phyloP scores from a whole-genome alignment of 768 basidiomycete genomes.

The Dendrothele bispora region DNA sequence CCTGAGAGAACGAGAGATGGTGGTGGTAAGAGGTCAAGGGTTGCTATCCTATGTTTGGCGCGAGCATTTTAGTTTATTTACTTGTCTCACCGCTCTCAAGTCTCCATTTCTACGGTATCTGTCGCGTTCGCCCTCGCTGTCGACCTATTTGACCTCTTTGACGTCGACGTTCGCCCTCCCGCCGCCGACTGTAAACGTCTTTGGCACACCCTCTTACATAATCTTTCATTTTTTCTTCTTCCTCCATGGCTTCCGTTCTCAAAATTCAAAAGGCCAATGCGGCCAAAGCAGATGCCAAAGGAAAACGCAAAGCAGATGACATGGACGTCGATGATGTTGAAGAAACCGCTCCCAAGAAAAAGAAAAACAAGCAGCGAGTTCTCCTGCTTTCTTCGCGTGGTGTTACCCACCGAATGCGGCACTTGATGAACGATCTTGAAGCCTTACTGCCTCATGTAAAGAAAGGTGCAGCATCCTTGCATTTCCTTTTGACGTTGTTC shows the following conservation, averaged over 20 bases:
- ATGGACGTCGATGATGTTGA: conserved; percentile 54
- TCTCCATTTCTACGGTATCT: neutral
- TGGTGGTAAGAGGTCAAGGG: neutral
- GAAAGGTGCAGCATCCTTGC: conserved; percentile 65
- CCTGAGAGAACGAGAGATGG: neutral
- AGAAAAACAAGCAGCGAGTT: conserved; percentile 94
- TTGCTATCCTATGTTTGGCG: neutral
- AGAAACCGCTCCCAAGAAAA: conserved; percentile 45
- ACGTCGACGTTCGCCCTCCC: neutral
- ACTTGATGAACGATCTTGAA: conserved; percentile 94
- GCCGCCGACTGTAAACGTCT: neutral
- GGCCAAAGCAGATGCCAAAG: conserved; percentile 52
- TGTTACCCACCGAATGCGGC: conserved; percentile 94
- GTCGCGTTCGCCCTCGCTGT: neutral
- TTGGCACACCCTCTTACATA: no score
- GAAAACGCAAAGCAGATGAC: conserved; percentile 64
- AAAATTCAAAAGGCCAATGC: conserved; percentile 63
- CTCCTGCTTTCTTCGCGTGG: conserved; percentile 91
- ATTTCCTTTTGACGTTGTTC: neutral
- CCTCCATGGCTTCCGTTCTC: conserved; percentile 61
- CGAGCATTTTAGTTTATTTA: neutral
- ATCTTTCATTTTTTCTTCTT: conserved; percentile 5
- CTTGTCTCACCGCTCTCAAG: neutral
- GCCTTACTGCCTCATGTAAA: conserved; percentile 90
- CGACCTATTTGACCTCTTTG: neutral